Evolutionary conservation across 306 rosid genomes (phyloP), one percentile per base, ranked within the genome.

Genomic region (Crataegus laevigata): DNA sequence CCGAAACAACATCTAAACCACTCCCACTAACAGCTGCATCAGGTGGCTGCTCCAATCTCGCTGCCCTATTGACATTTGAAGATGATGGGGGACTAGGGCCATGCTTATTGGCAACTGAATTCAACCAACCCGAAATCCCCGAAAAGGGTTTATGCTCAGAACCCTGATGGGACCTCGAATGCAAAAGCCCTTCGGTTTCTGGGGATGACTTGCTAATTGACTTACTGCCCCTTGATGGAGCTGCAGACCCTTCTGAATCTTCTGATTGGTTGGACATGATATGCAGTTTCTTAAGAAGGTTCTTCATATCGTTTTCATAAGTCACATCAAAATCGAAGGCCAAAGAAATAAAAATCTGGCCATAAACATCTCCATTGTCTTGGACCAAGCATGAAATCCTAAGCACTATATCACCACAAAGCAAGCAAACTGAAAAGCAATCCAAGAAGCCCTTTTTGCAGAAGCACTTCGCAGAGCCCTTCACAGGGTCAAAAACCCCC

Each of bases 281-380:
- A 72, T 90, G 89, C 52, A 94, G 91, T 89, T 92, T 94, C 96
- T 90, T 94, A 69, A 94, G 86, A 77, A 94, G 82, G 85, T 89
- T 91, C 93, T 91, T 94, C 98, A 92, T 94, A 79, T 66, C 87
- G 79, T 54, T 50, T 79, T 78, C 84, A 76, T 43, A 77, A 73
- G 72, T 80, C 66, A 73, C 57, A 69, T 67, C 54, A 70, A 76
- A 55, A 72, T 29, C 58, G 78, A 82, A 75, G 80, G 83, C 88
- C 83, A 91, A 79, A 82, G 81, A 77, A 84, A 66, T 60, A 80
- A 77, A 87, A 87, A 64, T 84, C 82, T 65, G 86, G 85, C 88
- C 86, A 87, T 62, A 84, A 86, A 77, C 84, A 79, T 79, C 87
- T 87, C 94, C 93, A 89, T 85, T 85, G 93, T 82, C 81, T 82